These are phyloP conservation scores for Colletotrichum sojae DNA, from an alignment of 2,329 filamentous ascomycete species.

Conservation along the genomic window DNA sequence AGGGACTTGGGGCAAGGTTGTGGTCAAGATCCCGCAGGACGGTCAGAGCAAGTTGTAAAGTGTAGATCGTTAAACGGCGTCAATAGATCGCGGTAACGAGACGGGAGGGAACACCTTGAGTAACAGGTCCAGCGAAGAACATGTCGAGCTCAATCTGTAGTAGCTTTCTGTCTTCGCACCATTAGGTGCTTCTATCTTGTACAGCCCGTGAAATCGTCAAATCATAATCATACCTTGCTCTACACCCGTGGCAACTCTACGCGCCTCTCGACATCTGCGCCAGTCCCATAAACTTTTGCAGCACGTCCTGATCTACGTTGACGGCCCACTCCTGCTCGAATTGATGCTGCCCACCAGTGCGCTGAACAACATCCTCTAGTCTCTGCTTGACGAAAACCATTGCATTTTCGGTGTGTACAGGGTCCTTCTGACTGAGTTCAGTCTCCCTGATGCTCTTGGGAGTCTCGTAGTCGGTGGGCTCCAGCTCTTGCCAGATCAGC, in stretches of 20 bases:
- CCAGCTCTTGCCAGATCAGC: constrained; percentile 62
- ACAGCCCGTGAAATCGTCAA: constrained; percentile 22
- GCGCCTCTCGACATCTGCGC: constrained; percentile 12
- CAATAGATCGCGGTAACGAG: not conserved
- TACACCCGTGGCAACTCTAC: not conserved
- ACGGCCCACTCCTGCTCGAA: constrained; percentile 79
- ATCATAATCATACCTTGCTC: constrained; percentile 31
- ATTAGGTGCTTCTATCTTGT: constrained; percentile 12
- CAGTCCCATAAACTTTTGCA: constrained; percentile 69
- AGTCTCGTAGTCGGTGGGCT: constrained; percentile 68
- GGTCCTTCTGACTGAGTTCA: constrained; percentile 71
- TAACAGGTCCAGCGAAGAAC: too few relatives aligned
- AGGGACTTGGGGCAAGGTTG: constrained; percentile 96
- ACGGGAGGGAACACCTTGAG: not conserved
- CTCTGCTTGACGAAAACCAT: constrained; percentile 75
- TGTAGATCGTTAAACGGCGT: not conserved
- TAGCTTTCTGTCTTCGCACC: not conserved
- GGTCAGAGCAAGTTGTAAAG: constrained; percentile 70
- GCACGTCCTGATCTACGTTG: constrained; percentile 82
- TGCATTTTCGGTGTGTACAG: constrained; percentile 76
- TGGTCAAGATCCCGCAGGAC: constrained; percentile 84
- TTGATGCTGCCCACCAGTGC: constrained; percentile 73
- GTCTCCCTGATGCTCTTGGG: constrained; percentile 68
- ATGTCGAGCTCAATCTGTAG: too few relatives aligned
- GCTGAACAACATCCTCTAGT: constrained; percentile 70